These are phyloP conservation scores for Penicillium ucsense DNA, from an alignment of 495 filamentous ascomycete genomes.

Conservation along the genomic window DNA sequence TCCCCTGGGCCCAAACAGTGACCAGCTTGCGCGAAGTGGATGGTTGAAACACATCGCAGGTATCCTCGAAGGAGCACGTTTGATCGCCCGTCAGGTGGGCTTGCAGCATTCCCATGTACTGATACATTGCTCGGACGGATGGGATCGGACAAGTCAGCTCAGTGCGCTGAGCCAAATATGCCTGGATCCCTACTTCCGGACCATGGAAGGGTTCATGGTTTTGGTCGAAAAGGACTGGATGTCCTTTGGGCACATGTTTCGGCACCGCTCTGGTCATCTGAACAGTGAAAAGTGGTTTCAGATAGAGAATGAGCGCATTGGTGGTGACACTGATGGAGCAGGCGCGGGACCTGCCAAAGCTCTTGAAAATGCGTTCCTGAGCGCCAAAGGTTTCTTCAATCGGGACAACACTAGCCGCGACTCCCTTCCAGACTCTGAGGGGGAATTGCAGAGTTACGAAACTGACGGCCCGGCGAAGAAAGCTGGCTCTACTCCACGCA, in stretches of 20 bases:
- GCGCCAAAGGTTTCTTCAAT: conserved; percentile 85
- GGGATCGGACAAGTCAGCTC: conserved; percentile 94
- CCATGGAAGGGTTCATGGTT: conserved; percentile 90
- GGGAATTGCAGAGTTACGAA: conserved; percentile 50
- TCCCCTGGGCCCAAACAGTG: conserved; percentile 71
- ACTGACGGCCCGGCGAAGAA: conserved; percentile 35
- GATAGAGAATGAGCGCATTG: conserved; percentile 58
- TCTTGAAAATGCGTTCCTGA: conserved; percentile 75
- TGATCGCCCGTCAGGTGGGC: conserved; percentile 83
- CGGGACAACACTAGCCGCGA: conserved; percentile 61
- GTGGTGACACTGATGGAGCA: conserved; percentile 41
- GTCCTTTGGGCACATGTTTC: conserved; percentile 96
- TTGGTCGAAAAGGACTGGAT: conserved; percentile 97
- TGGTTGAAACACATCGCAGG: conserved; percentile 89
- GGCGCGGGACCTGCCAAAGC: conserved; percentile 54
- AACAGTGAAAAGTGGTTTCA: conserved; percentile 94
- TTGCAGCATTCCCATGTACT: conserved; percentile 89
- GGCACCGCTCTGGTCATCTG: conserved; percentile 74
- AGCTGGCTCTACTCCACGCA: conserved; percentile 27
- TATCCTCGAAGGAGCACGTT: conserved; percentile 70
- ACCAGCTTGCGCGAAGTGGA: conserved; percentile 70
- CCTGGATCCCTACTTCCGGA: conserved; percentile 92
- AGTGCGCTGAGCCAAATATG: conserved; percentile 91
- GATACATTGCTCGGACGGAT: conserved; percentile 97
- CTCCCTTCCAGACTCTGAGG: conserved; percentile 50